Percentiles rank a stretch among this genome's conserved stretches.
Evolutionary conservation across 768 basidiomycete genomes (phyloP).

Genomic region (Pleurotus pulmonarius): DNA sequence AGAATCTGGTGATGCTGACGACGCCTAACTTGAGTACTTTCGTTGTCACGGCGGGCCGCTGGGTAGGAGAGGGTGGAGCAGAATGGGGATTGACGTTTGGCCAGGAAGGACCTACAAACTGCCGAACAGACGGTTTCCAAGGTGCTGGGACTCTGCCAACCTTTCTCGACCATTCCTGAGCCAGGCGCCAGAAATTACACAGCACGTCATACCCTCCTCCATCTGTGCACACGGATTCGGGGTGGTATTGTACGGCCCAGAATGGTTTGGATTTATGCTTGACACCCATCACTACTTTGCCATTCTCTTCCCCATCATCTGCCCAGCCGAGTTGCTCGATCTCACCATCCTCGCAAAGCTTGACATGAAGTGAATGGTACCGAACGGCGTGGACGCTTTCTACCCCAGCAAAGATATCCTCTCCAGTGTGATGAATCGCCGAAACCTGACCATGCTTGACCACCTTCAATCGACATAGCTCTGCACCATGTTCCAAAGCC

Average conservation of each 20-base stretch:
- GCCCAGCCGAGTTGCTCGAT: constrained; percentile 73
- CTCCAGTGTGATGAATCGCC: constrained; percentile 50
- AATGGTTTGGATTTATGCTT: constrained; percentile 65
- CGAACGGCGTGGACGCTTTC: constrained; percentile 59
- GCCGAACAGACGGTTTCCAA: constrained; percentile 36
- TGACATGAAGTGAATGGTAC: constrained; percentile 76
- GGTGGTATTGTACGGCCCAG: constrained; percentile 90
- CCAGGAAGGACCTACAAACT: constrained; percentile 53
- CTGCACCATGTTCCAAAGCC: constrained; percentile 59
- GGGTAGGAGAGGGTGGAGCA: constrained; percentile 18
- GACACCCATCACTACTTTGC: constrained; percentile 70
- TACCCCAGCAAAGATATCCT: constrained; percentile 59
- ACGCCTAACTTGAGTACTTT: constrained; percentile 37
- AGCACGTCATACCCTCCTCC: constrained; percentile 67
- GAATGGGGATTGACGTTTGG: constrained; percentile 36
- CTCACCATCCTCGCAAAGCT: constrained; percentile 38
- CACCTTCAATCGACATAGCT: constrained; percentile 50
- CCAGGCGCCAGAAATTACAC: constrained; percentile 71
- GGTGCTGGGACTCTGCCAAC: constrained; percentile 31
- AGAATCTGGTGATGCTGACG: constrained; percentile 43
- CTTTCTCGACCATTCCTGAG: constrained; percentile 49
- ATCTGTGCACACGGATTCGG: constrained; percentile 74
- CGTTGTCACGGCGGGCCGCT: constrained; percentile 24
- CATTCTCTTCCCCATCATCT: constrained; percentile 63
- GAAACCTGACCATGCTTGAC: constrained; percentile 85